Base-by-base conservation (phyloP, 306 rosid genomes). In the Quillaja saponaria region DNA sequence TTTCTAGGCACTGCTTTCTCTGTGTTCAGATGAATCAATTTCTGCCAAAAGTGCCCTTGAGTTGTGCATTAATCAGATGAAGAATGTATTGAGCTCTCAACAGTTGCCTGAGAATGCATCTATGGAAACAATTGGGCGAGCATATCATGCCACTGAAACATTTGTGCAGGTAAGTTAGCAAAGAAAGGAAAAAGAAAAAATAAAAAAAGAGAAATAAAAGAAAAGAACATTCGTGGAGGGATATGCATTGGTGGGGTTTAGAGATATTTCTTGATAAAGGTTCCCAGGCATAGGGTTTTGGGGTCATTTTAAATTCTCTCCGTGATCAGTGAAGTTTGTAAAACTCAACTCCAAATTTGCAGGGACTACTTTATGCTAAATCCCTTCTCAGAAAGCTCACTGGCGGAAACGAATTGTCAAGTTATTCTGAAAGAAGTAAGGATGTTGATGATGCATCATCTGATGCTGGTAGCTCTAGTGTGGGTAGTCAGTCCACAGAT, bases 391-490 rank as follows among this genome's bases (percentile, higher is more conserved):
- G 96, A 86, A 91, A 88, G 84, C 80, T 88, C 69, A 84, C 83
- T 0, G 95, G 96, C 33, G 81, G 80, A 47, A 67, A 50, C 82
- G 98, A 91, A 19, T 68, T 91, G 63, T 61, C 77, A 31, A 71
- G 58, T 74, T 84, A 80, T 75, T 77, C 77, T 55, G 97, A 91
- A 66, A 91, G 88, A 88, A 77, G 63, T 69, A 84, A 90, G 78
- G 98, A 91, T 71, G 71, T 80, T 48, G 98, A 91, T 79, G 98
- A 91, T 51, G 76, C 80, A 53, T 88, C 92, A 47, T 91, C 98
- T 55, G 96, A 91, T 84, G 95, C 96, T 69, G 98, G 98, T 66
- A 86, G 95, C 86, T 91, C 96, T 64, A 81, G 95, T 66, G 79
- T 91, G 71, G 95, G 96, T 49, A 86, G 95, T 77, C 98, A 82